Evolutionary conservation across 345 rosid species (phyloP), one percentile per base, ranked within the genome.

Genomic region (Dovyalis caffra): DNA sequence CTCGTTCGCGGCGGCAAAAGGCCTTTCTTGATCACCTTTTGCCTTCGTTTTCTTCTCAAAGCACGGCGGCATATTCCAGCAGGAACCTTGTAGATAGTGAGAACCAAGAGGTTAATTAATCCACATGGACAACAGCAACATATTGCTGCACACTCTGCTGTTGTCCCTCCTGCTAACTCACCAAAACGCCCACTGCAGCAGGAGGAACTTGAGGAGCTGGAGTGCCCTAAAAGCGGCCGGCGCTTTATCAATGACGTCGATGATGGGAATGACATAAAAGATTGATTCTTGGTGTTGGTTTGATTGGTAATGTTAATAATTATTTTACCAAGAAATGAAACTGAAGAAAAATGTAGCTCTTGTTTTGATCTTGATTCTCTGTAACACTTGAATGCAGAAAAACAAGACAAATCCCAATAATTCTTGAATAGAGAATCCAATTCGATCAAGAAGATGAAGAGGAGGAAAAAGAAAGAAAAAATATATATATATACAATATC

Each of bases 121-220:
- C 80, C 85, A 66, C 85, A 83, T 11, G 88, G 88, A 67, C 88
- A 85, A 38, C 88, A 85, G 47, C 88, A 85, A 51, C 85, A 81
- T 25, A 85, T 47, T 20, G 83, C 88, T 15, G 85, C 85, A 69
- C 88, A 85, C 69, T 83, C 88, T 12, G 88, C 88, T 38, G 86
- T 47, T n/a, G 88, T 77, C 28, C 83, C 85, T 1, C 88, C 88
- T 0, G 85, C 88, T 10, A 81, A 56, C 80, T 85, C 86, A 2
- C 69, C 88, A 14, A 74, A 57, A 26, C 63, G 65, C 6, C 72
- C 66, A 35, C 76, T 32, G 69, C 64, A 66, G 77, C 66, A n/a
- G 32, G 76, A 75, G 56, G 76, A 64, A 72, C 53, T 45, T 53
- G 43, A 9, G 76, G 34, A 26, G 29, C 6, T 37, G 77, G 34